Evolutionary conservation across 2,329 filamentous ascomycete genomes (phyloP), one percentile per base, ranked within the genome.

Genomic region (Ilyonectria sp.): DNA sequence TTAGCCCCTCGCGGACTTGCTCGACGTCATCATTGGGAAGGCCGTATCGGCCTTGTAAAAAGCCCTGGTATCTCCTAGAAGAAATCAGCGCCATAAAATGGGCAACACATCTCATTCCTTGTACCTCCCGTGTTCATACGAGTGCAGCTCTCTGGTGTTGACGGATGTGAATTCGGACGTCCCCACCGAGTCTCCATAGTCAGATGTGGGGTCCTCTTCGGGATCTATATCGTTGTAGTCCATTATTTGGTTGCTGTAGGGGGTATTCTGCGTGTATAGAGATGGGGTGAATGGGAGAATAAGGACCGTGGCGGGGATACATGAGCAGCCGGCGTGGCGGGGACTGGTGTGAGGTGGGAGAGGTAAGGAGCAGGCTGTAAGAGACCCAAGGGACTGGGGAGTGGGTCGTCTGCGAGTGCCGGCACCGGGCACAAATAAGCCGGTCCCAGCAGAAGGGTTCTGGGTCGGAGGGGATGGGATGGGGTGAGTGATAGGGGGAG

Each of bases 21-120:
- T 88, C 86, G 8, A 78, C 78, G 31, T 87, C 85, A 65, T 87
- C 86, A 69, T 87, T 87, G n/a, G 86, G 86, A 19, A 87, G 74
- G 33, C 85, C 84, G 69, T 87, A 87, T 53, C 83, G 79, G 9
- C 82, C 83, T 37, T 82, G 80, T 3, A 82, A 76, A 67, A 85
- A 85, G 33, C 80, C 81, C 72, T 87, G 85, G 69, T 87, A 87
- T 44, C 86, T 82, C 65, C 86, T 86, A 35, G 13, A n/a, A n/a
- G 9, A 66, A 17, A 60, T 75, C 49, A 71, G 69, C 26, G 35
- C 13, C 31, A 37, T 44, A 46, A 29, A 33, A 37, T 15, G 37
- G 19, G 21, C 19, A 47, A 29, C 13, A 11, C 8, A 19, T 19
- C 8, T n/a, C n/a, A 21, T 33, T 6, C 53, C 54, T 43, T 73